Percentiles rank a stretch among this genome's conserved stretches.
phyloP scores from a whole-genome alignment of 1,139 yeast species.

The Suzukiozyma palmioleophila region DNA sequence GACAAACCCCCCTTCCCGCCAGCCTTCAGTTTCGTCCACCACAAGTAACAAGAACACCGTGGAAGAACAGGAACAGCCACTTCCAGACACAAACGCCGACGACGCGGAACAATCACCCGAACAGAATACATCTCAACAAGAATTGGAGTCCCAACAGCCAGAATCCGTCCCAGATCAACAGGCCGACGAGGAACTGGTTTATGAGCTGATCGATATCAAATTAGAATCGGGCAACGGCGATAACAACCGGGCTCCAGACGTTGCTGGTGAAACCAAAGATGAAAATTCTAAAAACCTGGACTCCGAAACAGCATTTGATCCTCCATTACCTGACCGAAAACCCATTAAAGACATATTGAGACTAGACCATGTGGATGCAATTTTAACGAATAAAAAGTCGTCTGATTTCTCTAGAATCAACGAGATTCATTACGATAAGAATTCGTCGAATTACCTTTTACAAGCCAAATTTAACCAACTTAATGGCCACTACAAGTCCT shows the following conservation, averaged over 20 bases:
- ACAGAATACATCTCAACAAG: no score
- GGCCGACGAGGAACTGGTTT: neutral
- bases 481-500: slow-evolving; percentile 24
- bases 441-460: slow-evolving; percentile 28
- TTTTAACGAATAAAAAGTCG: slow-evolving; percentile 8
- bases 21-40: no score
- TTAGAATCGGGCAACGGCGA: neutral
- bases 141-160: no score
- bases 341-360: slow-evolving; percentile 27
- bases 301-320: slow-evolving; percentile 6
- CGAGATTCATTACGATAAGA: slow-evolving; percentile 16
- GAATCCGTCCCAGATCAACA: neutral
- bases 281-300: neutral
- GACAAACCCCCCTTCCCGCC: no score
- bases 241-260: neutral
- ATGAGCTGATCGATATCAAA: neutral
- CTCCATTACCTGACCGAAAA: slow-evolving; percentile 24
- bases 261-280: neutral
- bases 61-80: no score
- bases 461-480: slow-evolving; percentile 33
- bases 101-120: no score
- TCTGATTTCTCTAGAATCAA: slow-evolving; percentile 3
- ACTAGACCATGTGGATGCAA: slow-evolving; percentile 21
- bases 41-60: no score
- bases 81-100: no score